Percentiles rank a stretch among this genome's conserved stretches.
Conservation (phyloP, 805 yeast species). For the Wickerhamomyces alni region DNA sequence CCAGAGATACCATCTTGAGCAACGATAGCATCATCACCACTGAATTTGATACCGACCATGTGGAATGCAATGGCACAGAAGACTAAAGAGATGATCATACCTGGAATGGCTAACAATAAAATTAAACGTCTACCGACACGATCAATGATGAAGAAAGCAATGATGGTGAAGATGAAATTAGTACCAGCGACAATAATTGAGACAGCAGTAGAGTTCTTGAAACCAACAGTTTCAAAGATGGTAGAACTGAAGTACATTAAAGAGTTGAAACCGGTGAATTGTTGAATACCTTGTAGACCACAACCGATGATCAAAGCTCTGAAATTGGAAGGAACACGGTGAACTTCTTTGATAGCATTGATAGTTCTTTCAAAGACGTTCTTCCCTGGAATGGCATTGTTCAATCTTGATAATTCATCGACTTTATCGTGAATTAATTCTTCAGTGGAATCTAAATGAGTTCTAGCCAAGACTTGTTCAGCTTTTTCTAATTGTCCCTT, state of each 20-base stretch:
- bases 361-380: slow-evolving; percentile 44
- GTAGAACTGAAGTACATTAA: slow-evolving; percentile 94
- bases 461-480: slow-evolving; percentile 51
- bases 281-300: slow-evolving; percentile 94
- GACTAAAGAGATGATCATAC: slow-evolving; percentile 72
- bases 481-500: slow-evolving; percentile 64
- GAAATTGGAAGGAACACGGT: slow-evolving; percentile 68
- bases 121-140: slow-evolving; percentile 83
- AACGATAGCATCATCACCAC: slow-evolving; percentile 37
- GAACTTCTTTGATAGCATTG: slow-evolving; percentile 59
- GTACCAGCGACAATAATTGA: slow-evolving; percentile 92
- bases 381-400: slow-evolving; percentile 40
- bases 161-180: slow-evolving; percentile 79
- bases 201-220: slow-evolving; percentile 86
- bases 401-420: slow-evolving; percentile 51
- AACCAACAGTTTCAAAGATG: slow-evolving; percentile 87
- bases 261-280: slow-evolving; percentile 94
- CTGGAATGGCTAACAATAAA: slow-evolving; percentile 73
- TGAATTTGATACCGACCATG: slow-evolving; percentile 59
- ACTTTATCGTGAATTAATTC: slow-evolving; percentile 62
- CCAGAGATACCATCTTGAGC: slow-evolving; percentile 42
- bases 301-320: slow-evolving; percentile 88
- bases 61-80: slow-evolving; percentile 91
- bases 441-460: slow-evolving; percentile 59
- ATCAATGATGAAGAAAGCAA: slow-evolving; percentile 86